Percentiles rank a stretch among this genome's conserved stretches.
Conservation (phyloP, 306 rosid species). For the Rosa persica region DNA sequence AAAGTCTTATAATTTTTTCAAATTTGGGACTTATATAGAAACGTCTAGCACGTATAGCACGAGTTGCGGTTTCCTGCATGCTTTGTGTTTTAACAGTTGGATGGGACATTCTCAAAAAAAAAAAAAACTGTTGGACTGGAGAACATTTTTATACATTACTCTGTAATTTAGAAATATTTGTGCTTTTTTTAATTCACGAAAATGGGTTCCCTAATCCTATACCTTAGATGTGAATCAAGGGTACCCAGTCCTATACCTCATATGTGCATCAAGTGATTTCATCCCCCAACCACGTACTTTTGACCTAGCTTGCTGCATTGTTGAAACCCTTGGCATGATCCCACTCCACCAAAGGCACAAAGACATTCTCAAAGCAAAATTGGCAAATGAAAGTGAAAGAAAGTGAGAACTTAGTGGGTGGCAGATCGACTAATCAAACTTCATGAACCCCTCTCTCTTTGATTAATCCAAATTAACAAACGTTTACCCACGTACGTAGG, state of each 20-base stretch:
- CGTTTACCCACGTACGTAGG: neutral
- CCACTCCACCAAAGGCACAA: neutral
- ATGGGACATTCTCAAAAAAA: no score
- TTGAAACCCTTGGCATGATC: constrained; percentile 14
- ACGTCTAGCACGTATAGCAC: no score
- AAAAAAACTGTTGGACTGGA: no score
- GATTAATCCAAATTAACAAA: neutral
- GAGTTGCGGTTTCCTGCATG: no score
- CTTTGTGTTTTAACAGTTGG: no score
- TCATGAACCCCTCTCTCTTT: neutral
- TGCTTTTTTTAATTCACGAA: no score
- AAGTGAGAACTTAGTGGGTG: constrained; percentile 19
- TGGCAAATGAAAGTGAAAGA: constrained; percentile 13
- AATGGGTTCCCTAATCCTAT: neutral
- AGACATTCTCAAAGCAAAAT: constrained; percentile 2
- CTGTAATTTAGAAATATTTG: neutral
- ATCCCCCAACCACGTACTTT: neutral
- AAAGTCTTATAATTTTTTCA: no score
- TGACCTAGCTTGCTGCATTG: constrained; percentile 5
- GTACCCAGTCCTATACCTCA: neutral
- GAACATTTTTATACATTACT: no score
- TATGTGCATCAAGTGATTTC: neutral
- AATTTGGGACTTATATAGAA: no score
- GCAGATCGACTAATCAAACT: neutral
- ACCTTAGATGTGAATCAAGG: neutral